phyloP scores from a whole-genome alignment of 2,329 filamentous ascomycete species.

The Verticillium isaacii region DNA sequence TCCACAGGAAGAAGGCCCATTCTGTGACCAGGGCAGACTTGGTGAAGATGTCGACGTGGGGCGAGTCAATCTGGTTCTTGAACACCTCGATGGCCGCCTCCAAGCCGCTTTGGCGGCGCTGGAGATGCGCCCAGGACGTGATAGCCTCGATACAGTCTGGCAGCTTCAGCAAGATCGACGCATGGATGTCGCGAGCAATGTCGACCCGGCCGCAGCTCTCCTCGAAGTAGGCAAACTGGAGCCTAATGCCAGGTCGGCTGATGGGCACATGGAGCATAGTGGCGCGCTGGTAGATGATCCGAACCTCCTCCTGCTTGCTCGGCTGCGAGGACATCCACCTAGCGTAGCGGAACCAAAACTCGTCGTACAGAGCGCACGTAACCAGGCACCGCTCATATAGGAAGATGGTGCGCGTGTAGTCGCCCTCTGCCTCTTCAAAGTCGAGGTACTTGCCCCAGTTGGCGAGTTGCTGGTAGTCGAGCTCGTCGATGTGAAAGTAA shows the following conservation, averaged over 20 bases:
- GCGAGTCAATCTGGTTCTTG: slow-evolving; percentile 72
- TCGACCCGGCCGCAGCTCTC: slow-evolving; percentile 75
- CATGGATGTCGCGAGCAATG: slow-evolving; percentile 79
- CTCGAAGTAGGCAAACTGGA: slow-evolving; percentile 94
- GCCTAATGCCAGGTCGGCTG: slow-evolving; percentile 73
- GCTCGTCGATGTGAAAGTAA: slow-evolving; percentile 93
- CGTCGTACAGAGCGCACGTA: slow-evolving; percentile 90
- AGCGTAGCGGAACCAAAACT: slow-evolving; percentile 97
- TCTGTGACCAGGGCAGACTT: slow-evolving; percentile 86
- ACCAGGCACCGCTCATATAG: slow-evolving; percentile 93
- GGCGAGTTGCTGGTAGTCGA: slow-evolving; percentile 76
- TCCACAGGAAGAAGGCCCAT: slow-evolving; percentile 85
- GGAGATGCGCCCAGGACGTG: slow-evolving; percentile 79
- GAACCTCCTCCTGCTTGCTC: slow-evolving; percentile 81
- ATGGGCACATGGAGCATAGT: slow-evolving; percentile 83
- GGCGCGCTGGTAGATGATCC: slow-evolving; percentile 87
- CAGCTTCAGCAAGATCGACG: slow-evolving; percentile 69
- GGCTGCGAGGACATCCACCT: slow-evolving; percentile 85
- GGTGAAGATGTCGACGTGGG: slow-evolving; percentile 67
- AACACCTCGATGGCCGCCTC: slow-evolving; percentile 82
- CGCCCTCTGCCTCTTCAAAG: slow-evolving; percentile 84
- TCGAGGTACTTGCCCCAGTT: slow-evolving; percentile 98
- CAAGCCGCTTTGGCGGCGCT: slow-evolving; percentile 76
- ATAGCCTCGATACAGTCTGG: slow-evolving; percentile 86
- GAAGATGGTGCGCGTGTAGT: slow-evolving; percentile 70